Evolutionary conservation across 2,329 filamentous ascomycete genomes (phyloP).

Genomic region (Apiospora aurea): DNA sequence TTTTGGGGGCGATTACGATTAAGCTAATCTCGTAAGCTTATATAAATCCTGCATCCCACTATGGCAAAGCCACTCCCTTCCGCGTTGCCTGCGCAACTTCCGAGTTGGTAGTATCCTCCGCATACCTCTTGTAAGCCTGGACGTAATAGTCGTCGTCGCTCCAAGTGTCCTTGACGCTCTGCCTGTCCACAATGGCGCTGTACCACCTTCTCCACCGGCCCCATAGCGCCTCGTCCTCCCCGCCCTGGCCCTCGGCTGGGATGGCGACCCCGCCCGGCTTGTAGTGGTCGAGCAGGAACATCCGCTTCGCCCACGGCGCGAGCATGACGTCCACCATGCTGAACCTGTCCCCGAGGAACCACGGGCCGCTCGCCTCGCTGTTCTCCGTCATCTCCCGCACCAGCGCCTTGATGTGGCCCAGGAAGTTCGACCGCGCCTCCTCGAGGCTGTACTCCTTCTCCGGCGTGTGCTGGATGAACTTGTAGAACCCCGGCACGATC

Average conservation of each 20-base stretch:
- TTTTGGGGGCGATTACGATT: background rate
- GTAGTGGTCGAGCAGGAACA: conserved; percentile 79
- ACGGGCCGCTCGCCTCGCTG: conserved; percentile 61
- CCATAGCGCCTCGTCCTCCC: conserved; percentile 64
- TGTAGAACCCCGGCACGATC: conserved; percentile 75
- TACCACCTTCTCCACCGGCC: conserved; percentile 70
- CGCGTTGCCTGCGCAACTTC: conserved; percentile 69
- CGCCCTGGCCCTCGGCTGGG: conserved; percentile 39
- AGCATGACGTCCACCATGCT: conserved; percentile 74
- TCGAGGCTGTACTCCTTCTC: conserved; percentile 57
- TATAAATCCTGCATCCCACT: conserved; percentile 34
- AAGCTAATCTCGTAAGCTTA: background rate
- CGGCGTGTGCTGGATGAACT: conserved; percentile 62
- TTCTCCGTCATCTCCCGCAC: conserved; percentile 61
- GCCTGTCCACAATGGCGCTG: conserved; percentile 62
- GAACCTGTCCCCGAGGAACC: conserved; percentile 70
- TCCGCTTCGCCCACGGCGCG: conserved; percentile 74
- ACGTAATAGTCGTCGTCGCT: conserved; percentile 73
- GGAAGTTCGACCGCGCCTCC: conserved; percentile 64
- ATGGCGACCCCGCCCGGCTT: conserved; percentile 64
- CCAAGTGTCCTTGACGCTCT: conserved; percentile 71
- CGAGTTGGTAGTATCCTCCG: conserved; percentile 69
- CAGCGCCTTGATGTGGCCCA: conserved; percentile 65
- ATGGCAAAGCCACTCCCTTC: conserved; percentile 68
- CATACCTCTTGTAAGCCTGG: conserved; percentile 72